Evolutionary conservation across 345 rosid genomes (phyloP), one percentile per base, ranked within the genome.

Genomic region (Arabis alpina): DNA sequence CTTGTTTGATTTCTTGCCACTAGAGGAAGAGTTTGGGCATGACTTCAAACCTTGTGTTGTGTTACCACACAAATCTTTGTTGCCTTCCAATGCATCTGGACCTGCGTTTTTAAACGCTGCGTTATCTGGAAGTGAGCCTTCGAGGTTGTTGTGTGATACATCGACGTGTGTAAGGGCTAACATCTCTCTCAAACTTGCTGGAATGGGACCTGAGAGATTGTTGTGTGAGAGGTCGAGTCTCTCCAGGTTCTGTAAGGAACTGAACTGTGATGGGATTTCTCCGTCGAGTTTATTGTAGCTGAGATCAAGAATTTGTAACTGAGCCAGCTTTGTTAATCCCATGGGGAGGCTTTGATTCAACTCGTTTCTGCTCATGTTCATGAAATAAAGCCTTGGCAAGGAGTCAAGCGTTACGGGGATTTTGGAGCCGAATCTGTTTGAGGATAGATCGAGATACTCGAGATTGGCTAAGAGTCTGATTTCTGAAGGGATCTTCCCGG

Each of bases 271-370:
- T 39, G 82, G 68, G 30, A 79, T 82, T 55, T 47, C 48, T 34
- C 83, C 79, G 19, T 66, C 70, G 37, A 83, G 76, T 7, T 52
- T 51, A 23, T 83, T 83, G 57, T 75, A 61, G 71, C 87, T 77
- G 44, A 81, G 74, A 54, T 83, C 85, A 28, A 82, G 74, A 2
- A 0, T 2, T 27, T 36, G 54, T 55, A 76, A 6, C 7, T 13
- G 54, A 30, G 53, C 30, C 7, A 81, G 79, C 64, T 78, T 81
- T 39, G 75, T 64, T 10, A 82, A 3, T 4, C 71, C 71, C 10
- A 41, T 15, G 24, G 83, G 86, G 45, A 82, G 72, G 54, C 62
- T 25, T 9, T 54, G 54, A 34, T 65, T 54, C 2, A 82, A 34
- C 14, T 50, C 47, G 54, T 82, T 82, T 36, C 67, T 56, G 76